Evolutionary conservation across 2,329 filamentous ascomycete genomes (phyloP).

Genomic region (Metarhizium brunneum): DNA sequence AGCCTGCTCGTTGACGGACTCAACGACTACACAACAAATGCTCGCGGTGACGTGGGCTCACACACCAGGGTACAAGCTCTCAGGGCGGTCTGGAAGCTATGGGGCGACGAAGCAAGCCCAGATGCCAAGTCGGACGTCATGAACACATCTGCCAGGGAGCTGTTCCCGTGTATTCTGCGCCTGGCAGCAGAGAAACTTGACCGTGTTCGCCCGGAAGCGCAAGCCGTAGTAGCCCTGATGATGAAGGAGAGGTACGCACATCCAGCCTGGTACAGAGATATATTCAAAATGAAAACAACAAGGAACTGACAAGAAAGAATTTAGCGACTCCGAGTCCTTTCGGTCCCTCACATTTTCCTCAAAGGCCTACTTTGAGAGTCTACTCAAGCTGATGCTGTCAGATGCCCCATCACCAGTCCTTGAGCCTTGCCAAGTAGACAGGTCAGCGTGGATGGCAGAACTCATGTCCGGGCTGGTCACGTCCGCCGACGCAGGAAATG

Average conservation of each 20-base stretch:
- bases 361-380: slow-evolving; percentile 44
- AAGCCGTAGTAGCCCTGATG: slow-evolving; percentile 39
- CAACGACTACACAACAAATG: slow-evolving; percentile 85
- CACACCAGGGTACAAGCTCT: slow-evolving; percentile 75
- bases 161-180: slow-evolving; percentile 48
- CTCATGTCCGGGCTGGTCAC: slow-evolving; percentile 61
- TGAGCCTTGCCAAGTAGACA: slow-evolving; percentile 21
- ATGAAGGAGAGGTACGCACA: slow-evolving; percentile 35
- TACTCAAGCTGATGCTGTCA: slow-evolving; percentile 37
- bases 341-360: slow-evolving; percentile 44
- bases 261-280: neutral
- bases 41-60: slow-evolving; percentile 83
- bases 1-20: slow-evolving; percentile 48
- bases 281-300: neutral
- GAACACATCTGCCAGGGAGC: slow-evolving; percentile 20
- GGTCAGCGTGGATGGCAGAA: slow-evolving; percentile 33
- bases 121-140: slow-evolving; percentile 14
- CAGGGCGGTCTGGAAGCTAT: slow-evolving; percentile 60
- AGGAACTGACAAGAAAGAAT: slow-evolving; percentile 1
- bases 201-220: slow-evolving; percentile 64
- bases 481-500: slow-evolving; percentile 69
- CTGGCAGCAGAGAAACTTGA: slow-evolving; percentile 86
- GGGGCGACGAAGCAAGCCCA: slow-evolving; percentile 19
- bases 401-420: slow-evolving; percentile 28
- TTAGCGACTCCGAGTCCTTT: slow-evolving; percentile 27